phyloP scores from a whole-genome alignment of 805 yeast species.

The Cephaloascus albidus region DNA sequence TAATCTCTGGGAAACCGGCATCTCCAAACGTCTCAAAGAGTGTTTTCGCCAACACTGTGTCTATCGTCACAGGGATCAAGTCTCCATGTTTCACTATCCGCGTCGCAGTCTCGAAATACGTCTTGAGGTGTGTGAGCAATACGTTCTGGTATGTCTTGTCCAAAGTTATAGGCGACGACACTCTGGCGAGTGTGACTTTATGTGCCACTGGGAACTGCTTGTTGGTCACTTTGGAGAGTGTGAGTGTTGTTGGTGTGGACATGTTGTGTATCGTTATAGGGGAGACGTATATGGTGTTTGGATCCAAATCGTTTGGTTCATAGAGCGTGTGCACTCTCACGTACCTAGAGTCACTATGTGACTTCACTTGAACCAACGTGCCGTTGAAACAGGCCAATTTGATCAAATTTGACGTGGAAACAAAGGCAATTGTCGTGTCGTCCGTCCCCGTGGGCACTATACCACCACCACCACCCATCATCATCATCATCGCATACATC shows the following conservation, averaged over 20 bases:
- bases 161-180: slow-evolving; percentile 61
- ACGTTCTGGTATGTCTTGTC: slow-evolving; percentile 54
- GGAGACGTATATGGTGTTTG: slow-evolving; percentile 41
- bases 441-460: too few relatives aligned
- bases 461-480: too few relatives aligned
- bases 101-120: slow-evolving; percentile 45
- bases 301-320: slow-evolving; percentile 45
- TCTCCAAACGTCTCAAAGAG: slow-evolving; percentile 30
- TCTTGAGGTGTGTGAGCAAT: slow-evolving; percentile 51
- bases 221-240: not conserved
- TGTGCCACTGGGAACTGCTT: slow-evolving; percentile 27
- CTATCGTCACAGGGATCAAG: slow-evolving; percentile 69
- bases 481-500: too few relatives aligned
- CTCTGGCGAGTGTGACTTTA: slow-evolving; percentile 55
- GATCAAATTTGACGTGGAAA: slow-evolving; percentile 41
- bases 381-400: slow-evolving; percentile 55
- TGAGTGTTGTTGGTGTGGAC: slow-evolving; percentile 17
- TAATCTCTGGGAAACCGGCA: slow-evolving; percentile 18
- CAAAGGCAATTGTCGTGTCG: slow-evolving; percentile 17
- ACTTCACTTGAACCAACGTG: slow-evolving; percentile 6
- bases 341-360: slow-evolving; percentile 7
- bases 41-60: slow-evolving; percentile 54
- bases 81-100: slow-evolving; percentile 62
- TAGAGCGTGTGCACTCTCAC: slow-evolving; percentile 48
- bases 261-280: slow-evolving; percentile 52